Percentiles rank a stretch among this genome's conserved stretches.
phyloP scores from a whole-genome alignment of 2,329 filamentous ascomycete species.

The Aspergillus felis region DNA sequence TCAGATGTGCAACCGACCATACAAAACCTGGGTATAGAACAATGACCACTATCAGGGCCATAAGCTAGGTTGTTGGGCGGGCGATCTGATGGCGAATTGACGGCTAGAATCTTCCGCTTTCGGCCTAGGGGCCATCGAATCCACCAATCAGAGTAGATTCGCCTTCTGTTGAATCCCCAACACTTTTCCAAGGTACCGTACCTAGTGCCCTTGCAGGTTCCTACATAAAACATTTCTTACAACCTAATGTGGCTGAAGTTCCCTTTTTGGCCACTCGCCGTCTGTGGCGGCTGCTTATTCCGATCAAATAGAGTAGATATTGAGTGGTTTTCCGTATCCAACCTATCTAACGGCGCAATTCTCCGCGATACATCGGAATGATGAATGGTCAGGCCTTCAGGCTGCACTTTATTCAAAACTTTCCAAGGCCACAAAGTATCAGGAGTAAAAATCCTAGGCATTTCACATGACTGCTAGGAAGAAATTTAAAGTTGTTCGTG shows the following conservation, averaged over 20 bases:
- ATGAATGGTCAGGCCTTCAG: neutral
- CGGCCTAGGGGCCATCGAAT: neutral
- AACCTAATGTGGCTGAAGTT: conserved; percentile 4
- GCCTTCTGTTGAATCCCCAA: conserved; percentile 31
- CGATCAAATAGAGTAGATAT: neutral
- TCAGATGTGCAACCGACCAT: conserved; percentile 6
- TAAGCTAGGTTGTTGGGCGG: conserved; percentile 14
- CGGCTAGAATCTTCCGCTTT: conserved; percentile 7
- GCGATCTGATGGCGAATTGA: conserved; percentile 10
- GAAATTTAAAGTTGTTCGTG: no score
- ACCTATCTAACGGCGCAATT: neutral
- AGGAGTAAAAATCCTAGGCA: neutral
- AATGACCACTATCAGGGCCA: neutral
- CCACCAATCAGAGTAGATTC: conserved; percentile 7
- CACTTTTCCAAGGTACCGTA: conserved; percentile 18
- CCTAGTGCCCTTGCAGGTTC: conserved; percentile 4
- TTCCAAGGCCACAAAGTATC: neutral
- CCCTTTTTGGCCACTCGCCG: neutral
- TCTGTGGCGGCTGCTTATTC: neutral
- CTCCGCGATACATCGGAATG: neutral
- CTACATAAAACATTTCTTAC: neutral
- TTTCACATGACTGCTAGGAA: neutral
- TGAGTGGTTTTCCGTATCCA: no score
- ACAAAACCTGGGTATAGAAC: neutral
- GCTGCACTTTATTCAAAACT: neutral